A percentile compares a stretch with the other conserved stretches of the same genome.
phyloP scores from a whole-genome alignment of 495 filamentous ascomycete species.

The Rostrohypoxylon terebratum region DNA sequence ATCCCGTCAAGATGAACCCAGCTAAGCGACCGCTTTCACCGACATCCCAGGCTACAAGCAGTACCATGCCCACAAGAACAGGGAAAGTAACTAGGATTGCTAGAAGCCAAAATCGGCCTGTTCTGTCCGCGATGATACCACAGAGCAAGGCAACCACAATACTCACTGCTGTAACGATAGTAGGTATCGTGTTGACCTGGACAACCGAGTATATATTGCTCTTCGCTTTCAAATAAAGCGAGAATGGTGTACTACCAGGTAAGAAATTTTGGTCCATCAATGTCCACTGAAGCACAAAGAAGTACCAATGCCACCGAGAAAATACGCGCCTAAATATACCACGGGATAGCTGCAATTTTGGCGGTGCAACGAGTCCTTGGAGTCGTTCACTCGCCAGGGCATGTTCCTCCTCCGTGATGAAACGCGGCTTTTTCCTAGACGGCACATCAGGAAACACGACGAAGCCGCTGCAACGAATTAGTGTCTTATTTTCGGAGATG shows the following conservation, averaged over 20 bases:
- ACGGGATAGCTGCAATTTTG: constrained; percentile 35
- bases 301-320: constrained; percentile 43
- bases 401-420: constrained; percentile 40
- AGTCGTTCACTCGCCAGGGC: constrained; percentile 36
- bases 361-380: constrained; percentile 30
- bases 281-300: constrained; percentile 49
- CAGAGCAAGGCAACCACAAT: constrained; percentile 49
- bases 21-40: constrained; percentile 51
- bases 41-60: constrained; percentile 49
- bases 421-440: constrained; percentile 48
- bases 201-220: constrained; percentile 49
- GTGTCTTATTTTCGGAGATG: background rate
- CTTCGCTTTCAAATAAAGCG: constrained; percentile 52
- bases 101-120: constrained; percentile 49
- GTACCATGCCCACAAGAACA: constrained; percentile 46
- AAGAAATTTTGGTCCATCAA: constrained; percentile 52
- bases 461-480: constrained; percentile 47
- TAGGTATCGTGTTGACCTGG: constrained; percentile 55
- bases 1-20: constrained; percentile 51
- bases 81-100: constrained; percentile 47
- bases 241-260: constrained; percentile 46
- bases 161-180: constrained; percentile 51
- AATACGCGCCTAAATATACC: constrained; percentile 43
- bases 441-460: constrained; percentile 61
- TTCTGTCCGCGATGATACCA: constrained; percentile 47